Conservation (phyloP, 2,329 filamentous ascomycete species). For the Alternaria consortialis region DNA sequence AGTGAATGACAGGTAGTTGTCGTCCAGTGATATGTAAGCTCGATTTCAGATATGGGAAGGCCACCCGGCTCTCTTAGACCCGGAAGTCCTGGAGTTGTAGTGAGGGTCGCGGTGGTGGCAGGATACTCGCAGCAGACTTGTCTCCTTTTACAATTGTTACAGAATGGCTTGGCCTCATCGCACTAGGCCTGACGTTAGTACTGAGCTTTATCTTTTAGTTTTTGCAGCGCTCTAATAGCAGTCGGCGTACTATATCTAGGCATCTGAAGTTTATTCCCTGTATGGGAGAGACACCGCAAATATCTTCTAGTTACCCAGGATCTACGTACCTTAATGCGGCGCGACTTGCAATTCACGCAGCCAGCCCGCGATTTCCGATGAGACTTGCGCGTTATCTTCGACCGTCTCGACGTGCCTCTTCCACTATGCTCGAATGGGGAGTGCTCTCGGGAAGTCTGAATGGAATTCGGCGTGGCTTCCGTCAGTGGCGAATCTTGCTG, state of each 20-base stretch:
- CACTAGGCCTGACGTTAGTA: constrained; percentile 25
- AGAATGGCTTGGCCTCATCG: constrained; percentile 40
- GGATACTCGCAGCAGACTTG: constrained; percentile 36
- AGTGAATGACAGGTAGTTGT: constrained; percentile 37
- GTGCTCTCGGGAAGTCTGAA: background rate
- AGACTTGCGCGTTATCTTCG: constrained; percentile 31
- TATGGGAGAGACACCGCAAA: background rate
- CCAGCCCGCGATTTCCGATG: constrained; percentile 43
- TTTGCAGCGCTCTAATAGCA: background rate
- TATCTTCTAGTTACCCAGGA: background rate
- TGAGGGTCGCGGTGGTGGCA: background rate
- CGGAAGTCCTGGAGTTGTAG: background rate
- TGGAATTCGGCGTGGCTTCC: constrained; percentile 7
- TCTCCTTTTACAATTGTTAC: constrained; percentile 34
- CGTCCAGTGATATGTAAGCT: constrained; percentile 40
- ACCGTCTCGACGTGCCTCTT: background rate
- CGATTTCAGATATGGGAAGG: constrained; percentile 31
- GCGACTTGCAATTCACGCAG: constrained; percentile 39
- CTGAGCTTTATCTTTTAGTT: background rate
- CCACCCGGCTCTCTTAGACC: background rate
- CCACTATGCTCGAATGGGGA: background rate
- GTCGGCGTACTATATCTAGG: background rate
- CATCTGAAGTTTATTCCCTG: background rate
- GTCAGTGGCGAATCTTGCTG: constrained; percentile 29
- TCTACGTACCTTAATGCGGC: constrained; percentile 38